phyloP scores from a whole-genome alignment of 768 basidiomycete genomes.

The Macrolepiota albuminosa region DNA sequence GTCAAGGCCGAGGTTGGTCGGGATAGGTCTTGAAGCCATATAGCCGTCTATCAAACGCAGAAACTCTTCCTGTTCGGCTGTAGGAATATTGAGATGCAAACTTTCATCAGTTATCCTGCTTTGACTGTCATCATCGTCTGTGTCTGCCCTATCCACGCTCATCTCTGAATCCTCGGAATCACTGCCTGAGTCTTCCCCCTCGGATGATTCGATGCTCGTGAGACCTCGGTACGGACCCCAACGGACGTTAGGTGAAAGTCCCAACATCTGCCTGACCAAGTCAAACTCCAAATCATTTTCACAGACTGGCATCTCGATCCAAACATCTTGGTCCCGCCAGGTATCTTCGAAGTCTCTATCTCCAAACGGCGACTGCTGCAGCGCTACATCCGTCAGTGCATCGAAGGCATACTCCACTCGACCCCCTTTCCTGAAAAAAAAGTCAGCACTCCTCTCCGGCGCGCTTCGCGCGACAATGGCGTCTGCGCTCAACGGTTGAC shows the following conservation, averaged over 20 bases:
- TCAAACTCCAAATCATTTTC: slow-evolving; percentile 26
- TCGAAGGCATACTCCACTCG: slow-evolving; percentile 23
- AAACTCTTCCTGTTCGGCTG: neutral
- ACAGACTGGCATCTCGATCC: slow-evolving; percentile 13
- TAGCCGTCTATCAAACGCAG: slow-evolving; percentile 2
- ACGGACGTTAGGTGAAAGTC: slow-evolving; percentile 16
- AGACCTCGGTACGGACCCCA: slow-evolving; percentile 10
- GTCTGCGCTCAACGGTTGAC: neutral
- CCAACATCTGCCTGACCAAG: slow-evolving; percentile 22
- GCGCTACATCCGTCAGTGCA: slow-evolving; percentile 21
- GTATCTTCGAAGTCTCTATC: slow-evolving; percentile 16
- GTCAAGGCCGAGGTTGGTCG: neutral
- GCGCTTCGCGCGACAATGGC: neutral
- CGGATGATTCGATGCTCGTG: neutral
- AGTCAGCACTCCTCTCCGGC: neutral
- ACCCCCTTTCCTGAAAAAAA: slow-evolving; percentile 23
- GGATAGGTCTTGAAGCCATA: neutral
- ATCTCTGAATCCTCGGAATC: neutral
- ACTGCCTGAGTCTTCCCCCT: neutral
- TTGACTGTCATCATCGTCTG: neutral
- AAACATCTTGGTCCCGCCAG: slow-evolving; percentile 18
- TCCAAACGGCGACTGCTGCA: slow-evolving; percentile 22
- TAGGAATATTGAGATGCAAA: neutral
- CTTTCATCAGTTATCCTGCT: neutral
- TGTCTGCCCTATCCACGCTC: neutral